Base-by-base conservation (phyloP, 2,329 filamentous ascomycete species). In the Geosmithia putterillii region DNA sequence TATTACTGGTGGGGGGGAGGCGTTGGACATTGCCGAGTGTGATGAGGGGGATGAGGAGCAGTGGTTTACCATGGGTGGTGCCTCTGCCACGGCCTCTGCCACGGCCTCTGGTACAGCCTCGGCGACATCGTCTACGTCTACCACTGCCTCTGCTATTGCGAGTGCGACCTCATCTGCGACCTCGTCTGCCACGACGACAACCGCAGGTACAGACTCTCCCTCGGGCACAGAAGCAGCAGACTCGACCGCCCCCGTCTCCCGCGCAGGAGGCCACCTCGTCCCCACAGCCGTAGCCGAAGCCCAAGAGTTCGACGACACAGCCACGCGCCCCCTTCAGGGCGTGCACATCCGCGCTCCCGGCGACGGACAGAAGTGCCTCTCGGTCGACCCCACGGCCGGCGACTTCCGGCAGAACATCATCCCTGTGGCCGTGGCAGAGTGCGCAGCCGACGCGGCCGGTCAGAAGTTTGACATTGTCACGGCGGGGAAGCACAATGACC, bases 401-500 rank as follows among this genome's bases (percentile, higher is more conserved):
- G 71, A 75, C 49, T 74, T 73, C 54, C 67, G 71, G 6, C 60
- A 69, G 54, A 75, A 75, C 49, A 57, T 74, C 40, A 71, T 74
- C 42, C 71, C 71, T 2, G 55, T 74, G 8, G 59, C 61, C 19
- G 50, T 73, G 9, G 64, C 65, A 8, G 53, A 56, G 22, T 75
- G 71, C 54, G 55, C 58, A 23, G 67, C 64, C 25, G 60, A 63
- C 4, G 37, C 21, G 17, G 55, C 62, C 3, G 67, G 66, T 42
- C 66, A 73, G 53, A 66, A 65, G 49, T 75, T 70, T 51, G 71
- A 74, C 52, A 51, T 75, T 38, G 61, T 74, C 43, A 72, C 67
- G 2, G 55, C 61, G 14, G 71, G 71, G 10, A 62, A 59, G 47
- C 70, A 74, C 52, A 71, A 74, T 52, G 55, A 72, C 45, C 62